Evolutionary conservation across 305 asterid species (phyloP), one percentile per base, ranked within the genome.

Genomic region (Fraxinus dipetala): DNA sequence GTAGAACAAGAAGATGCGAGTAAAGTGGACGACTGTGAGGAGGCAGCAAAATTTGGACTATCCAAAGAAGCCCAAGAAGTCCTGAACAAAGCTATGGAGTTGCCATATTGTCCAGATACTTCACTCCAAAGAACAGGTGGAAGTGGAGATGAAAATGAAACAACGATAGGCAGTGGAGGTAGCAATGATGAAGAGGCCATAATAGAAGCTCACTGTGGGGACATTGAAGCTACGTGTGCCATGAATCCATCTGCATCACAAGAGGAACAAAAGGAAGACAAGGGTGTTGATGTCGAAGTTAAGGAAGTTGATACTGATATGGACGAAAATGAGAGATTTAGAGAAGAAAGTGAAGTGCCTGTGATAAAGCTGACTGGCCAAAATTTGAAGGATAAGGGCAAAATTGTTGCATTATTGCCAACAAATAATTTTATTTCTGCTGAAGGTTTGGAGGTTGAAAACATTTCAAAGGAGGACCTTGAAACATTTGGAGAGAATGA

Each of bases 321-420:
- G 75, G n/a, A 78, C 51, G 87, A 80, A 79, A 85, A 86, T 45
- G 86, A 75, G 80, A 88, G 86, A 84, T 79, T 45, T 72, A 24
- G 74, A 34, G 86, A 85, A 82, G 87, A 86, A 88, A 83, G 45
- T 84, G 92, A 89, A 81, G 81, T 84, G 77, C 86, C 82, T 73
- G 75, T 81, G 38, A 40, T 77, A 5, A 92, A 87, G 85, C 89
- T 85, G 59, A 80, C 84, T 2, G 35, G 35, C 78, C 90, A 84
- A 48, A 80, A 78, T 76, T 79, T 81, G 82, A 91, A 90, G 88
- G 96, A 90, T 70, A 94, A 94, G 91, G 98, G 97, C 77, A 93
- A 95, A 88, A 72, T 90, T 78, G 84, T 93, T 40, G 89, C 89
- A 70, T 61, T 87, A 63, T 79, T 85, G 31, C 89, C 92, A 40